These are phyloP conservation scores for Clarireedia paspali DNA, from an alignment of 2,329 filamentous ascomycete genomes.

Conservation along the genomic window DNA sequence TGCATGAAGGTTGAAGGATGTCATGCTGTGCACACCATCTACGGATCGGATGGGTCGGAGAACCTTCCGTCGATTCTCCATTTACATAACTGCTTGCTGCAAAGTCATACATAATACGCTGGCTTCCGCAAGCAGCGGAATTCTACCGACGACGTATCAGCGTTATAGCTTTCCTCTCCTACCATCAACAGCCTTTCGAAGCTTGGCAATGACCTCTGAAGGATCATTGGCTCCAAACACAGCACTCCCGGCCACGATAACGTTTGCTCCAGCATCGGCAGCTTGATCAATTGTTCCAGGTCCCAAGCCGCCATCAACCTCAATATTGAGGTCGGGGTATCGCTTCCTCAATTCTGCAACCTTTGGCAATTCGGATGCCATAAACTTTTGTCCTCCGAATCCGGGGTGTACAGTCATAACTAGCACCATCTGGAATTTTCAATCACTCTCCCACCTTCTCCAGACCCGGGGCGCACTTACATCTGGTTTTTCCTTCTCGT, in stretches of 20 bases:
- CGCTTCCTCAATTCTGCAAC: constrained; percentile 72
- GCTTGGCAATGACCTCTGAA: constrained; percentile 71
- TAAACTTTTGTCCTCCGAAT: constrained; percentile 98
- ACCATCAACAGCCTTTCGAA: constrained; percentile 73
- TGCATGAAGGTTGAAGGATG: too few relatives aligned
- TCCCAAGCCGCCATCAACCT: constrained; percentile 90
- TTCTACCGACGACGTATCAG: background rate
- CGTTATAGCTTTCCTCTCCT: constrained; percentile 29
- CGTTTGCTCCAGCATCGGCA: constrained; percentile 91
- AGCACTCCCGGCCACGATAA: constrained; percentile 93
- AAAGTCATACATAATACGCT: background rate
- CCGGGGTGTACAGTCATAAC: constrained; percentile 98
- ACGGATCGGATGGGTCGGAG: background rate
- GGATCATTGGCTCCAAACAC: constrained; percentile 92
- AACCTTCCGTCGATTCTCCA: background rate
- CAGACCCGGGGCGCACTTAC: constrained; percentile 47
- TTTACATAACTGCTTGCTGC: background rate
- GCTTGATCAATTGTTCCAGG: constrained; percentile 87
- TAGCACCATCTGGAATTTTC: constrained; percentile 72
- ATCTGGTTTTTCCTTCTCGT: constrained; percentile 75
- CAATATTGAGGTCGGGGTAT: constrained; percentile 92
- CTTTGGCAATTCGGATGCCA: constrained; percentile 92
- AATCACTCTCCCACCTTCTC: constrained; percentile 4
- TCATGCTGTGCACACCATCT: background rate
- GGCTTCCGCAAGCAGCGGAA: background rate